A percentile compares a stretch with the other conserved stretches of the same genome.
phyloP scores from a whole-genome alignment of 1,139 yeast species.

The Candida neerlandica region DNA sequence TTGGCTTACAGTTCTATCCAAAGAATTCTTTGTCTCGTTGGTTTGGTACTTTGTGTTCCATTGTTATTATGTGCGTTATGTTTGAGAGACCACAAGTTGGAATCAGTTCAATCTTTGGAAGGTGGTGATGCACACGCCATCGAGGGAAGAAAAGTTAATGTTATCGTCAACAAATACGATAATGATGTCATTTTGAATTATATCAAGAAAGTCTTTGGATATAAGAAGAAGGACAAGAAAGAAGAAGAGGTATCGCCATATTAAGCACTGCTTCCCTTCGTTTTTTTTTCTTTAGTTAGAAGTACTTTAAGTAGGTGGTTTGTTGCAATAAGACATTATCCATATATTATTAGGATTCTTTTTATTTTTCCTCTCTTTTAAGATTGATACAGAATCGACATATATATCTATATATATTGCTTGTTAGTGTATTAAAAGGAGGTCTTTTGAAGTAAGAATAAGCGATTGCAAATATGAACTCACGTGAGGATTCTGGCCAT shows the following conservation, averaged over 20 bases:
- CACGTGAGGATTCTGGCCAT: too few relatives aligned
- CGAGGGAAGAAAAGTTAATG: constrained; percentile 33
- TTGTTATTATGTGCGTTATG: constrained; percentile 50
- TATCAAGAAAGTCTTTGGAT: not conserved
- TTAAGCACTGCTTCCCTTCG: too few relatives aligned
- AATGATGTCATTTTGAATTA: constrained; percentile 23
- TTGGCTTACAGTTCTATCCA: constrained; percentile 63
- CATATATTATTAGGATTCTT: too few relatives aligned
- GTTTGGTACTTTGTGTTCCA: constrained; percentile 56
- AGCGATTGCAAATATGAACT: too few relatives aligned
- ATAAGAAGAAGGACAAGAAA: not conserved
- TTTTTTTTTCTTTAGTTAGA: not conserved
- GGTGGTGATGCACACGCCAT: constrained; percentile 19
- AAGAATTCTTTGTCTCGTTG: constrained; percentile 56
- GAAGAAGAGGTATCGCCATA: not conserved
- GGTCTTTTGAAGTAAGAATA: too few relatives aligned
- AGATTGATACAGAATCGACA: too few relatives aligned
- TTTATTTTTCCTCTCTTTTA: too few relatives aligned
- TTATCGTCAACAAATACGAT: constrained; percentile 45
- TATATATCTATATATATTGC: too few relatives aligned
- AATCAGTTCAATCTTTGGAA: constrained; percentile 38
- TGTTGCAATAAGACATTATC: too few relatives aligned
- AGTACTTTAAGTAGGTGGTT: too few relatives aligned
- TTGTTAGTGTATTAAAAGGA: too few relatives aligned
- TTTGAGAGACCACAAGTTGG: constrained; percentile 57